Percentiles rank a stretch among this genome's conserved stretches.
These are phyloP conservation scores for Apiosordaria backusii DNA, from an alignment of 495 filamentous ascomycete species.

Conservation along the genomic window DNA sequence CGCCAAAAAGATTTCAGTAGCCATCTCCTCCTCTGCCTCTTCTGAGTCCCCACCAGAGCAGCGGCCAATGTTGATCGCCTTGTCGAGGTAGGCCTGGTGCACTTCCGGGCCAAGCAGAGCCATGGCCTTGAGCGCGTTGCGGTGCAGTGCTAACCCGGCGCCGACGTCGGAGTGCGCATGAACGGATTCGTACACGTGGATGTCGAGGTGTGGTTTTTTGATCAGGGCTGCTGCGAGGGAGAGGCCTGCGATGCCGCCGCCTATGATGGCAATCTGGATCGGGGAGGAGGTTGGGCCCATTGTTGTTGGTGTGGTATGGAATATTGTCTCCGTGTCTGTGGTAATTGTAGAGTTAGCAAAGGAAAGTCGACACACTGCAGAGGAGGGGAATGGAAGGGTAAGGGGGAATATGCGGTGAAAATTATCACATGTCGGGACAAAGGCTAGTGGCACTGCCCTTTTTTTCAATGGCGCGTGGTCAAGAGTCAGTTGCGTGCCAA, in stretches of 20 bases:
- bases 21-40: constrained; percentile 33
- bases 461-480: not conserved
- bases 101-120: constrained; percentile 33
- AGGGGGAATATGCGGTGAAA: not conserved
- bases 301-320: not conserved
- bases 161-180: constrained; percentile 33
- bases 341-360: not conserved
- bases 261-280: constrained; percentile 35
- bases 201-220: constrained; percentile 31
- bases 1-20: constrained; percentile 35
- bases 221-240: constrained; percentile 35
- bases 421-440: not conserved
- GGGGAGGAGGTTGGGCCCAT: constrained; percentile 11
- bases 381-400: not conserved
- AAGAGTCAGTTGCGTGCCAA: not conserved
- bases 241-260: constrained; percentile 37
- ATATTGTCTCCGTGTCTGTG: no score
- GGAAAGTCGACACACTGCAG: not conserved
- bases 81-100: constrained; percentile 33
- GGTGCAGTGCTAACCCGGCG: constrained; percentile 38
- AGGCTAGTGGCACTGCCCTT: not conserved
- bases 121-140: constrained; percentile 40
- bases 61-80: constrained; percentile 31
- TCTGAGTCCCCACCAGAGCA: not conserved
- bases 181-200: constrained; percentile 35